Percentiles rank a stretch among this genome's conserved stretches.
phyloP scores from a whole-genome alignment of 1,284 basidiomycete genomes.

The Cryptococcus maquisensis region DNA sequence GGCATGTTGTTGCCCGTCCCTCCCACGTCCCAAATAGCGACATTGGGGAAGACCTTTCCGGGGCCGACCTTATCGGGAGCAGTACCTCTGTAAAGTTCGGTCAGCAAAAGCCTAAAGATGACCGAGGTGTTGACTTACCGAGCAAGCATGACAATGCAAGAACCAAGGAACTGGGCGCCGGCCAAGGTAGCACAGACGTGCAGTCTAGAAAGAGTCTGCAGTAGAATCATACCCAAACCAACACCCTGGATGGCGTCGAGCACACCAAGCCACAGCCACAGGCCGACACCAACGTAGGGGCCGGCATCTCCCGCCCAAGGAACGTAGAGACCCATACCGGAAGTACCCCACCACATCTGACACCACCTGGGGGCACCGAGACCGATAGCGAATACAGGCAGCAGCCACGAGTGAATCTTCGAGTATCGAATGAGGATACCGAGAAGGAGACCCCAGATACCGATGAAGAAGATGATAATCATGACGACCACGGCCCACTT shows the following conservation, averaged over 20 bases:
- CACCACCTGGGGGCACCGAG: constrained; percentile 89
- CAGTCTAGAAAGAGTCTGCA: constrained; percentile 84
- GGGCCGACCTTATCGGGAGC: constrained; percentile 61
- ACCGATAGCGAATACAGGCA: constrained; percentile 89
- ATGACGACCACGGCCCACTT: constrained; percentile 77
- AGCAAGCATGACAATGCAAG: constrained; percentile 48
- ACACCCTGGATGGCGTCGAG: constrained; percentile 89
- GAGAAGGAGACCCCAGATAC: constrained; percentile 73
- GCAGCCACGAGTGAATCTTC: constrained; percentile 87
- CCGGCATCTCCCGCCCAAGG: constrained; percentile 81
- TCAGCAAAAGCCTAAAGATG: constrained; percentile 3
- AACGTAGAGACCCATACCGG: constrained; percentile 62
- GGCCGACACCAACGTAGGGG: constrained; percentile 76
- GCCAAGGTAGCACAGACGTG: constrained; percentile 89
- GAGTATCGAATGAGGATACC: constrained; percentile 72
- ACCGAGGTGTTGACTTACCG: constrained; percentile 22
- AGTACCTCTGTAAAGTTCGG: constrained; percentile 31
- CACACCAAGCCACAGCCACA: constrained; percentile 92
- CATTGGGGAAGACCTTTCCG: constrained; percentile 83
- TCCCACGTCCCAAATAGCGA: constrained; percentile 75
- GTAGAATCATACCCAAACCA: constrained; percentile 85
- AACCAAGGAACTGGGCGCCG: constrained; percentile 62
- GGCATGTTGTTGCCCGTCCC: constrained; percentile 49
- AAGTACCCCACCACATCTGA: constrained; percentile 58
- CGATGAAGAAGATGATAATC: constrained; percentile 75